Evolutionary conservation across 495 filamentous ascomycete genomes (phyloP).

Genomic region (Penicillium robsamsonii): DNA sequence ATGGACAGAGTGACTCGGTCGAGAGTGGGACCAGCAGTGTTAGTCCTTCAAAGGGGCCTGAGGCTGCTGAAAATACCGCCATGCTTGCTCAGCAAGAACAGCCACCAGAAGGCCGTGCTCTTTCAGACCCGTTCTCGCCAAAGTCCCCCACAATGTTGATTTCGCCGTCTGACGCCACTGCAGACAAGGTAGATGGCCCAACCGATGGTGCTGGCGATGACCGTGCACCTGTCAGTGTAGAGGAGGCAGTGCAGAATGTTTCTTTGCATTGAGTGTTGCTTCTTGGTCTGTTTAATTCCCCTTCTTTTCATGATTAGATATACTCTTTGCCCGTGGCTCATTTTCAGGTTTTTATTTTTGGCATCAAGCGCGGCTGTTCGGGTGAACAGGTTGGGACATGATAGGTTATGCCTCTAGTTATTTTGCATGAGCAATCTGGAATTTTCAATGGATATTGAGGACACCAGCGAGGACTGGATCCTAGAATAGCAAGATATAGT

Average conservation of each 20-base stretch:
- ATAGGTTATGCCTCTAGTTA: constrained; percentile 1
- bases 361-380: constrained; percentile 2
- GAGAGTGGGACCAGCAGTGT: constrained; percentile 22
- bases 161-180: constrained; percentile 8
- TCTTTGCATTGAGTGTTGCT: constrained; percentile 24
- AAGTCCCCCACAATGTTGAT: constrained; percentile 26
- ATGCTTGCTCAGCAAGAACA: not conserved
- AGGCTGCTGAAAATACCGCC: constrained; percentile 10
- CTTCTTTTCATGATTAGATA: constrained; percentile 1
- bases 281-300: not conserved
- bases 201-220: not conserved
- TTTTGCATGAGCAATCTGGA: not conserved
- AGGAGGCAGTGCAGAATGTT: constrained; percentile 43
- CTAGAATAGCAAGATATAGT: not conserved
- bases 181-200: not conserved
- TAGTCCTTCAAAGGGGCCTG: constrained; percentile 18
- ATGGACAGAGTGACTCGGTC: constrained; percentile 29
- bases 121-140: constrained; percentile 27
- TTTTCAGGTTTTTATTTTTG: constrained; percentile 1
- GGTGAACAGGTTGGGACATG: not conserved
- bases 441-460: not conserved
- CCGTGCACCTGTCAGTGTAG: constrained; percentile 29
- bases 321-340: constrained; percentile 1
- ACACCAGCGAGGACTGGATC: not conserved
- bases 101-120: not conserved